Conservation (phyloP, 805 yeast species). For the Teunomyces barrocoloradensis region DNA sequence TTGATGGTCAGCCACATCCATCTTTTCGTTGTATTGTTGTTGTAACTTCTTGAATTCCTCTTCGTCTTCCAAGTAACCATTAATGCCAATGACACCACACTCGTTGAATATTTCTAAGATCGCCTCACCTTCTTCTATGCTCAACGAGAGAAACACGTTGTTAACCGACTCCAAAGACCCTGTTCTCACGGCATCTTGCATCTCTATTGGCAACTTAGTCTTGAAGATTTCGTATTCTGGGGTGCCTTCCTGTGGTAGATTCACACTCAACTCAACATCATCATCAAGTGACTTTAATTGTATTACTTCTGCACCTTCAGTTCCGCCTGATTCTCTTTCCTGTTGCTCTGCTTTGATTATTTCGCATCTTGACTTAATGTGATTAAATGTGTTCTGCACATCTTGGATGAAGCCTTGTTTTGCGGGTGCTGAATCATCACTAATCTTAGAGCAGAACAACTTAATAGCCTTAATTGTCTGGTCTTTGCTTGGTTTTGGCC, state of each 20-base stretch:
- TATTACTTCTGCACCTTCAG: slow-evolving; percentile 68
- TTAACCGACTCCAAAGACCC: slow-evolving; percentile 75
- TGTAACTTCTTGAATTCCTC: slow-evolving; percentile 58
- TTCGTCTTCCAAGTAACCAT: slow-evolving; percentile 71
- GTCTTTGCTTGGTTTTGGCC: slow-evolving; percentile 29
- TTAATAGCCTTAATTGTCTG: slow-evolving; percentile 46
- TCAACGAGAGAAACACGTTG: slow-evolving; percentile 70
- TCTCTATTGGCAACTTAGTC: slow-evolving; percentile 50
- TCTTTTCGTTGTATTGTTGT: slow-evolving; percentile 43
- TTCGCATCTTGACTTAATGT: slow-evolving; percentile 73
- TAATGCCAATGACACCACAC: slow-evolving; percentile 81
- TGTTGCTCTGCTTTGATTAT: slow-evolving; percentile 55
- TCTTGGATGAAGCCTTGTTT: slow-evolving; percentile 67
- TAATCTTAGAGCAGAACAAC: slow-evolving; percentile 64
- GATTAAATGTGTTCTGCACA: slow-evolving; percentile 68
- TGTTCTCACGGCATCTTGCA: slow-evolving; percentile 77
- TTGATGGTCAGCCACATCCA: slow-evolving; percentile 11
- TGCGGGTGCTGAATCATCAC: slow-evolving; percentile 57
- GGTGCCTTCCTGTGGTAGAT: slow-evolving; percentile 59
- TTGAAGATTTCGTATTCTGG: slow-evolving; percentile 56
- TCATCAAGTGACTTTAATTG: slow-evolving; percentile 90
- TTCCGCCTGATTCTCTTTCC: slow-evolving; percentile 13
- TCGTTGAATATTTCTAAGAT: slow-evolving; percentile 72
- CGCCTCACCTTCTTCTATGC: slow-evolving; percentile 75
- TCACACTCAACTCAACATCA: slow-evolving; percentile 66